These are phyloP conservation scores for Salvia miltiorrhiza DNA, from an alignment of 257 asterid genomes.

Conservation along the genomic window DNA sequence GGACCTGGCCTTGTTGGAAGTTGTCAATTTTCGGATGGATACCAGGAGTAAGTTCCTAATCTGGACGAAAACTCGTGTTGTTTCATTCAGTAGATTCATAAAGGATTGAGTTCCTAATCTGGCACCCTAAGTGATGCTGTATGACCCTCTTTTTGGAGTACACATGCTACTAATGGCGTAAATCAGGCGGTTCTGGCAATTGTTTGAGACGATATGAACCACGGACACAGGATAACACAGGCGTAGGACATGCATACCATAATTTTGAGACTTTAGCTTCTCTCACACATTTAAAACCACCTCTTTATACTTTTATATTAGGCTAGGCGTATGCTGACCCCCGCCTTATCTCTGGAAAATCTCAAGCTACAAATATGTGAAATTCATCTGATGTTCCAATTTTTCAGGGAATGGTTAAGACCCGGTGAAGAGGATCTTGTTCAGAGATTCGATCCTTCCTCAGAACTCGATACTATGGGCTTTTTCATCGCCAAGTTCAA, in stretches of 20 bases:
- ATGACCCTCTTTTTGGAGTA: background rate
- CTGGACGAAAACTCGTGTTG: background rate
- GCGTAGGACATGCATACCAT: slow-evolving; percentile 4
- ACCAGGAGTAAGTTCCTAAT: slow-evolving; percentile 60
- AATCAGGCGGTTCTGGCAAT: background rate
- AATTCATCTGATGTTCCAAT: slow-evolving; percentile 8
- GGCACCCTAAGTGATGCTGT: background rate
- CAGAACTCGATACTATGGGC: slow-evolving; percentile 82
- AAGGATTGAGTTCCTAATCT: too few relatives aligned
- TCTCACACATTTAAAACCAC: background rate
- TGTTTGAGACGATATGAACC: background rate
- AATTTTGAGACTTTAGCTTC: background rate
- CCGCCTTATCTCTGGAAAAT: background rate
- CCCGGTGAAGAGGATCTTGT: slow-evolving; percentile 91
- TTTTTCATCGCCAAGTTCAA: slow-evolving; percentile 91
- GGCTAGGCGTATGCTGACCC: background rate
- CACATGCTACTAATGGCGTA: background rate
- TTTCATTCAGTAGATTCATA: background rate
- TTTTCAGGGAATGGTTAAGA: slow-evolving; percentile 84
- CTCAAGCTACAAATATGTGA: background rate
- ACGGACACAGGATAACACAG: too few relatives aligned
- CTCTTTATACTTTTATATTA: background rate
- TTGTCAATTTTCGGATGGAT: slow-evolving; percentile 68
- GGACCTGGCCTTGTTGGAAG: slow-evolving; percentile 92
- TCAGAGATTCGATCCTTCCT: slow-evolving; percentile 95